Percentiles rank a stretch among this genome's conserved stretches.
phyloP scores from a whole-genome alignment of 805 yeast species.

The Saturnispora gosingensis region DNA sequence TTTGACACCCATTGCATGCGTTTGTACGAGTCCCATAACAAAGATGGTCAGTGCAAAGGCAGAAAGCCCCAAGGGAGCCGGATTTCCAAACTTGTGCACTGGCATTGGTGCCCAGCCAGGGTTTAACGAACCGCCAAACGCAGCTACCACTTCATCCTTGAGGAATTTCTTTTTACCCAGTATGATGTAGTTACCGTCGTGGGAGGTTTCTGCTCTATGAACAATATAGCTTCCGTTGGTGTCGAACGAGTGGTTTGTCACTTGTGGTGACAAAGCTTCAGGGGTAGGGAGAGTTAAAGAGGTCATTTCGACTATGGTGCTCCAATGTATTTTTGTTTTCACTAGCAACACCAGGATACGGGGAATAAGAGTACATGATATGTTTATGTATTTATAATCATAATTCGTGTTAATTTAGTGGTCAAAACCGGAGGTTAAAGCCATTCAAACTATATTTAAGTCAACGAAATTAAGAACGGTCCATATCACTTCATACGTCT shows the following conservation, averaged over 20 bases:
- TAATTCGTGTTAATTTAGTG: no score
- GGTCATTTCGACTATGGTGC: background rate
- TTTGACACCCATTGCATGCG: constrained; percentile 58
- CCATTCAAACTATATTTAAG: background rate
- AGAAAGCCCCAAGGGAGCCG: constrained; percentile 66
- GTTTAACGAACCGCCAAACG: constrained; percentile 77
- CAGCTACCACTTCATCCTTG: constrained; percentile 47
- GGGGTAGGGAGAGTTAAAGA: background rate
- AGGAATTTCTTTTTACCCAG: constrained; percentile 67
- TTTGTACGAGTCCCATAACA: constrained; percentile 53
- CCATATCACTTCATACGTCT: no score
- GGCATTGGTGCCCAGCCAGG: constrained; percentile 60
- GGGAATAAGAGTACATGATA: background rate
- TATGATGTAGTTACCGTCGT: constrained; percentile 54
- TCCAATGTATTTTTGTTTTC: no score
- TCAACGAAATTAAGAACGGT: no score
- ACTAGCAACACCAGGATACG: no score
- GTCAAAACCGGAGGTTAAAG: background rate
- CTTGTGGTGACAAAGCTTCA: background rate
- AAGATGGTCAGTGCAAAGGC: constrained; percentile 68
- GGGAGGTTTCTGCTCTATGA: constrained; percentile 2
- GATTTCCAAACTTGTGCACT: constrained; percentile 55
- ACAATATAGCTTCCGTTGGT: constrained; percentile 1
- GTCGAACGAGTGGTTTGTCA: background rate
- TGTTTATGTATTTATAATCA: background rate